Evolutionary conservation across 106 monocot genomes (phyloP).

Genomic region (Acanthochlamys bracteata): DNA sequence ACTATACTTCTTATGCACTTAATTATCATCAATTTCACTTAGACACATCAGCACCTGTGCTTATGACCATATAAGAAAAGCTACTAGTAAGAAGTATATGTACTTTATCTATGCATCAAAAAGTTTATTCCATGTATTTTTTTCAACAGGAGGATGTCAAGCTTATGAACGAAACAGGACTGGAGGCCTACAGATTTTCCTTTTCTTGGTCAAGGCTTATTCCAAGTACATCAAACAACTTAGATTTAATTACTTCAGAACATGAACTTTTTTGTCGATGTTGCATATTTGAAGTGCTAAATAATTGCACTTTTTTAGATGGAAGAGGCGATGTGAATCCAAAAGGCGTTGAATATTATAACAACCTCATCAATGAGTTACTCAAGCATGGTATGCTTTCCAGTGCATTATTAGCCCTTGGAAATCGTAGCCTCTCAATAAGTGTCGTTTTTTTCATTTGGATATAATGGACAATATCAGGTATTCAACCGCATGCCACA

Average conservation of each 20-base stretch:
- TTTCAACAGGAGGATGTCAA: slow-evolving; percentile 54
- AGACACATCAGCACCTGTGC: too few relatives aligned
- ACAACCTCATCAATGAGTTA: slow-evolving; percentile 55
- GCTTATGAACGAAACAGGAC: slow-evolving; percentile 44
- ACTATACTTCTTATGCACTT: too few relatives aligned
- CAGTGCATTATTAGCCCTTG: too few relatives aligned
- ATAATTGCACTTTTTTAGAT: slow-evolving; percentile 19
- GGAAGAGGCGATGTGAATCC: slow-evolving; percentile 62
- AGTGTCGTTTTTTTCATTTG: too few relatives aligned
- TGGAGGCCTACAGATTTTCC: slow-evolving; percentile 66
- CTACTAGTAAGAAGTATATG: too few relatives aligned
- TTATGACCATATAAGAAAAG: too few relatives aligned
- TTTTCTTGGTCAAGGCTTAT: slow-evolving; percentile 77
- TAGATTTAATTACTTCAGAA: background rate
- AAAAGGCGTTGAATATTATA: slow-evolving; percentile 56
- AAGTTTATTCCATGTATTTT: background rate
- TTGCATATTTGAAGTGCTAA: background rate
- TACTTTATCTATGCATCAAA: too few relatives aligned
- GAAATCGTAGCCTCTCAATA: too few relatives aligned
- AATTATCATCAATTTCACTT: too few relatives aligned
- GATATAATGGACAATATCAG: slow-evolving; percentile 9
- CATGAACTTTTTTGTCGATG: too few relatives aligned
- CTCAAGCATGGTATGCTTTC: slow-evolving; percentile 32
- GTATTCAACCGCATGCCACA: slow-evolving; percentile 60
- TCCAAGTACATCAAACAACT: slow-evolving; percentile 32